These are phyloP conservation scores for Climacium dendroides DNA, from an alignment of 225 moss, liverwort and hornwort genomes.

Conservation along the genomic window DNA sequence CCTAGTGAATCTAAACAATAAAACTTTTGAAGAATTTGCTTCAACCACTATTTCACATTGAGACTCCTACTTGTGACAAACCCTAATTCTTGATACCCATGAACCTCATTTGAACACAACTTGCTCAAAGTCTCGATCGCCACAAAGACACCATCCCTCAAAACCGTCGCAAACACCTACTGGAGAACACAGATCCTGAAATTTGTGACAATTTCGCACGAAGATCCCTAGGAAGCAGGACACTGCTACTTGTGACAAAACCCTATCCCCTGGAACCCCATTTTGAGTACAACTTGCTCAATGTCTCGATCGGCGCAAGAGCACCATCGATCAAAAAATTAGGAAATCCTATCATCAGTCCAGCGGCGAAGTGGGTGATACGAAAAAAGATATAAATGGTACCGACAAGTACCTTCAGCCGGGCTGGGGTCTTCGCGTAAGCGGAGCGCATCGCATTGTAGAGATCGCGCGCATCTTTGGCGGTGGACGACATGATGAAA, in stretches of 20 bases:
- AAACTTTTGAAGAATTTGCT: no score
- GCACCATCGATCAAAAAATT: neutral
- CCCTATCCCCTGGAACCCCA: neutral
- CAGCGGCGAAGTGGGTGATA: neutral
- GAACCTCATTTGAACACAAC: neutral
- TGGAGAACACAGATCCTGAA: neutral
- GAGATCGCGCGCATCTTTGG: conserved; percentile 58
- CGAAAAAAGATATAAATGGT: neutral
- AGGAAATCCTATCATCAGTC: neutral
- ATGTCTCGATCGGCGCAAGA: neutral
- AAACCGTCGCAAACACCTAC: neutral
- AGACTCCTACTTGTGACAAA: neutral
- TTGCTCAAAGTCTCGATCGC: neutral
- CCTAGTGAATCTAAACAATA: neutral
- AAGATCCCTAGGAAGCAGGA: neutral
- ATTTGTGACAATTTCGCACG: neutral
- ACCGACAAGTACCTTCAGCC: conserved; percentile 56
- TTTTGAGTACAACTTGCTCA: neutral
- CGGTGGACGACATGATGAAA: conserved; percentile 41
- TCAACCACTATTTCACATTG: neutral
- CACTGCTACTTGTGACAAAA: neutral
- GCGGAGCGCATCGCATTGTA: conserved; percentile 53
- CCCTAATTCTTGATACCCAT: neutral
- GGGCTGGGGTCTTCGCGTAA: conserved; percentile 66
- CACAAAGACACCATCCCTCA: neutral